A percentile compares a stretch with the other conserved stretches of the same genome.
Conservation (phyloP, 257 asterid genomes). For the Agastache rugosa region DNA sequence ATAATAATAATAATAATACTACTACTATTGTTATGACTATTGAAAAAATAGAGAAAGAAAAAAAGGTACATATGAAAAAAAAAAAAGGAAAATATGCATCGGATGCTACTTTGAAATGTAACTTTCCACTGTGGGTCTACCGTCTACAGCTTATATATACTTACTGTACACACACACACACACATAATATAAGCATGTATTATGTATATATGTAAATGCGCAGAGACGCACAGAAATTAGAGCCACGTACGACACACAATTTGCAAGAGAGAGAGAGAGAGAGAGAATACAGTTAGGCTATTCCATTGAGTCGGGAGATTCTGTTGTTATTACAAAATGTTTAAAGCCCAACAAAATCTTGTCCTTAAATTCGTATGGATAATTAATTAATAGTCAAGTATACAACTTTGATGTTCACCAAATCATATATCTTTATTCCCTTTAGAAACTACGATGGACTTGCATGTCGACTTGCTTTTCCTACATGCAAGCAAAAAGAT, state of each 20-base stretch:
- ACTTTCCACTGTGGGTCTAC: conserved; percentile 17
- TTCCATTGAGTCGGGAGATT: conserved; percentile 43
- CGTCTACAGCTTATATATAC: not conserved
- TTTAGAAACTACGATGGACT: conserved; percentile 36
- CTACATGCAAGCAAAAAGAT: conserved; percentile 29
- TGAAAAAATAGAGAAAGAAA: not conserved
- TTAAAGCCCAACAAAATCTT: conserved; percentile 46
- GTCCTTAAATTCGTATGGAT: conserved; percentile 39
- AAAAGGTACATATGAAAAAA: conserved; percentile 3
- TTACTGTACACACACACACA: not conserved
- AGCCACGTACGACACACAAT: too few species aligned
- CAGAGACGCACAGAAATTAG: too few species aligned
- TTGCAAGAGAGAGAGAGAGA: not conserved
- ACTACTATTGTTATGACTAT: not conserved
- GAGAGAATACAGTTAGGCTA: not conserved
- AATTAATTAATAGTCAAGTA: conserved; percentile 19
- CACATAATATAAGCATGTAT: too few species aligned
- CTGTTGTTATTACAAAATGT: conserved; percentile 12
- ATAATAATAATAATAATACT: not conserved
- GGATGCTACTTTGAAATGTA: conserved; percentile 42
- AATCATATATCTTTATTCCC: conserved; percentile 31
- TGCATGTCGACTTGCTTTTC: conserved; percentile 34
- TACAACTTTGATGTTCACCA: conserved; percentile 5
- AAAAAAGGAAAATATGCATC: conserved; percentile 33
- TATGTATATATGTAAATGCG: too few species aligned